phyloP scores from a whole-genome alignment of 2,329 filamentous ascomycete species.

The Aspergillus pseudotamarii region DNA sequence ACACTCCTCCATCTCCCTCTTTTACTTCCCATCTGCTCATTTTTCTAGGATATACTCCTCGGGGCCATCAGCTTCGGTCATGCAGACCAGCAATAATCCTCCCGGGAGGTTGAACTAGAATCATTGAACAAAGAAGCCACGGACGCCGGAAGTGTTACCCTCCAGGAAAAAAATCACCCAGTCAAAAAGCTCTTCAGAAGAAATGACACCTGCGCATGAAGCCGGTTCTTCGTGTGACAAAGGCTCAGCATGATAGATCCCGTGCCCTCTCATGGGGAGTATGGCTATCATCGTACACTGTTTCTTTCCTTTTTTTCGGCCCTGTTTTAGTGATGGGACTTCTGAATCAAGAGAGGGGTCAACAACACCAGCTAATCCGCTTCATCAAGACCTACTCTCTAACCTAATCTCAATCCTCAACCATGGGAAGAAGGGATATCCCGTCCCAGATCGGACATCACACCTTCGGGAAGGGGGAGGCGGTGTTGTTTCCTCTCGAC shows the following conservation, averaged over 20 bases:
- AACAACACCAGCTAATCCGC: not conserved
- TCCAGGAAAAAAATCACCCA: not conserved
- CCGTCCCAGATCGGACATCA: not conserved
- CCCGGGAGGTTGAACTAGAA: not conserved
- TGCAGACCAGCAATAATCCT: not conserved
- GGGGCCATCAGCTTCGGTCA: not conserved
- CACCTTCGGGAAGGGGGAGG: conserved; percentile 22
- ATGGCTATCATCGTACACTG: not conserved
- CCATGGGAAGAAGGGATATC: conserved; percentile 4
- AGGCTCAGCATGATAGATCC: not conserved
- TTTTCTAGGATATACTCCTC: not conserved
- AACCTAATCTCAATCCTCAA: conserved; percentile 4
- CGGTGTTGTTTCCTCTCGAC: conserved; percentile 18
- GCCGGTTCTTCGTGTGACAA: not conserved
- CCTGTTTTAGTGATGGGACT: not conserved
- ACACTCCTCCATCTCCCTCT: not conserved
- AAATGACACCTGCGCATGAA: not conserved
- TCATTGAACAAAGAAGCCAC: not conserved
- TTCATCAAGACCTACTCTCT: not conserved
- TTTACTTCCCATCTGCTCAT: not conserved
- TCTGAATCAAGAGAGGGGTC: not conserved
- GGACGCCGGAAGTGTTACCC: not conserved
- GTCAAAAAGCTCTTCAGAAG: not conserved
- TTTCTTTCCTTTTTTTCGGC: not conserved
- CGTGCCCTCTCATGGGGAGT: not conserved